phyloP scores from a whole-genome alignment of 2,329 filamentous ascomycete species.

The Ascochyta rabiei region DNA sequence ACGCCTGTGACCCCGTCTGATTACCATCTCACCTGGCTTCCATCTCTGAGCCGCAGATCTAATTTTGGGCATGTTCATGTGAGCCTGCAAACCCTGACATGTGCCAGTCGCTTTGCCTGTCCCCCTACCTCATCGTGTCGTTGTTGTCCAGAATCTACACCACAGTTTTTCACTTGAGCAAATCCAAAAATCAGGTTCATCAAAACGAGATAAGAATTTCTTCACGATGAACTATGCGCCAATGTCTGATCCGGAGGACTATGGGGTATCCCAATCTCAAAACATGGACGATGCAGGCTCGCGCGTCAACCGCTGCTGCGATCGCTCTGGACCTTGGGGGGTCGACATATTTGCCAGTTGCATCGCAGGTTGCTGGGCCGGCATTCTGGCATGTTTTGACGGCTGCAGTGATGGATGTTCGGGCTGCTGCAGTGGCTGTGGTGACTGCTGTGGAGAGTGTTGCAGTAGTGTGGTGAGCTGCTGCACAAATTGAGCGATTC shows the following conservation, averaged over 20 bases:
- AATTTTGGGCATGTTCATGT: constrained; percentile 2
- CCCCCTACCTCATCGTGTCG: not conserved
- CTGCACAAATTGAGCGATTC: constrained; percentile 1
- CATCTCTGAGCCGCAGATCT: not conserved
- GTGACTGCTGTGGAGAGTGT: constrained; percentile 13
- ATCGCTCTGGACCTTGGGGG: constrained; percentile 20
- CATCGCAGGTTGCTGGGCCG: constrained; percentile 17
- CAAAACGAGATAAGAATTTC: not conserved
- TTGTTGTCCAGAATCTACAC: not conserved
- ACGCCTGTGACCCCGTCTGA: constrained; percentile 4
- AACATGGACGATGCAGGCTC: constrained; percentile 6
- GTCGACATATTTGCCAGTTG: constrained; percentile 22
- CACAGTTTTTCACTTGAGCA: not conserved
- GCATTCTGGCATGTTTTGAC: constrained; percentile 15
- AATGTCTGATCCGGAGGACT: constrained; percentile 14
- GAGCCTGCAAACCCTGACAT: not conserved
- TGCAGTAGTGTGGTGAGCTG: constrained; percentile 5
- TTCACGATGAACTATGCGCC: constrained; percentile 15
- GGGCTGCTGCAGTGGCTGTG: constrained; percentile 1
- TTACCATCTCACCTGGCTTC: not conserved
- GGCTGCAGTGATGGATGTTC: constrained; percentile 15
- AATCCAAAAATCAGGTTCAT: not conserved
- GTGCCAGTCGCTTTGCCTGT: not conserved
- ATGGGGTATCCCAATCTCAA: constrained; percentile 8
- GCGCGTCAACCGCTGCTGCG: constrained; percentile 12